Evolutionary conservation across 768 basidiomycete genomes (phyloP), one percentile per base, ranked within the genome.

Genomic region (Podaxis sp.): DNA sequence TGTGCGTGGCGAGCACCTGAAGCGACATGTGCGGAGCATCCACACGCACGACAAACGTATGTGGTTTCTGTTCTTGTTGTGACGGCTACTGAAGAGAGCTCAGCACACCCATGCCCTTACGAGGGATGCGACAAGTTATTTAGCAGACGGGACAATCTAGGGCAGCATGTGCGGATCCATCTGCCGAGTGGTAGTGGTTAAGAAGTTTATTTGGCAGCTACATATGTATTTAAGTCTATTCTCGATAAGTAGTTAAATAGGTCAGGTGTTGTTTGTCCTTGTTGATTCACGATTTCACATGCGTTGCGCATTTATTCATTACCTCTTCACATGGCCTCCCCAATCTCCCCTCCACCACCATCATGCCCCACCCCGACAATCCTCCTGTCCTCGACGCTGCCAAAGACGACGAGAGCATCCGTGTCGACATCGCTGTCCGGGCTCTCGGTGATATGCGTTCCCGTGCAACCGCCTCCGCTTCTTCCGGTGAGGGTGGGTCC

Each of bases 11-110:
- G 91, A 93, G 67, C 93, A 94, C 72, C 76, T 95, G 61, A 92
- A 93, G 75, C 77, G 93, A 27, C 93, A 94, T 75, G 82, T 93
- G 19, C 74, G 88, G 63, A 87, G 86, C 58, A 88, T 94, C 54
- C 92, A 94, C 73, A 93, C 92, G 1, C 78, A 90, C 66, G 91
- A 93, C 68, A 92, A 90, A 79, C 89, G 92, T 93, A 66, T 74
- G 91, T 80, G 19, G 15, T 56, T 56, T 59, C 25, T 54, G 56
- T 57, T 29, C 22, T 43, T 4, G 43, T 41, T 37, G n/a, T 47
- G 41, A n/a, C 40, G 41, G 22, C 17, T 8, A 46, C 46, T 66
- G 38, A 37, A 56, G 17, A 53, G 47, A 53, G 47, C 41, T 11
- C 66, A 86, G 85, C 84, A 2, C 83, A 85, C 72, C 73, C 77